Conservation (phyloP, 2,329 filamentous ascomycete genomes). For the Colletotrichum limetticola region DNA sequence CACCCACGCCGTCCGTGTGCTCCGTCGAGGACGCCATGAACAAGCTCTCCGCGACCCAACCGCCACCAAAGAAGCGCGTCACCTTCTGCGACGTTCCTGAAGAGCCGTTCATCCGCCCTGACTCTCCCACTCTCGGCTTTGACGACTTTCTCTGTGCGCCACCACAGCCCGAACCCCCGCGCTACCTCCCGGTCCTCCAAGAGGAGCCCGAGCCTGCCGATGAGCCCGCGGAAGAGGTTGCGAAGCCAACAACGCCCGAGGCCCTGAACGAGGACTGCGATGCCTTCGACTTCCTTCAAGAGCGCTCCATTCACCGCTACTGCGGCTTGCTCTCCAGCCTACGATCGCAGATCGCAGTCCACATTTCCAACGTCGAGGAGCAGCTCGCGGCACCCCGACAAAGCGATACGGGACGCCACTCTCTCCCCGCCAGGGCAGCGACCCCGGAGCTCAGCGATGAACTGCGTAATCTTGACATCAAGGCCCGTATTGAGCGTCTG, state of each 20-base stretch:
- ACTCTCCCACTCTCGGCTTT: slow-evolving; percentile 69
- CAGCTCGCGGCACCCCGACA: slow-evolving; percentile 44
- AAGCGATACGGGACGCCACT: slow-evolving; percentile 33
- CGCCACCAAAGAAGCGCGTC: slow-evolving; percentile 50
- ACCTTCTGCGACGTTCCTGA: slow-evolving; percentile 48
- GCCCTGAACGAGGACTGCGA: slow-evolving; percentile 34
- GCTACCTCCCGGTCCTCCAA: slow-evolving; percentile 32
- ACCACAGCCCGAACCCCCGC: slow-evolving; percentile 26
- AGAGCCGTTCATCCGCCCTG: slow-evolving; percentile 64
- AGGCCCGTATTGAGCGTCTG: slow-evolving; percentile 64
- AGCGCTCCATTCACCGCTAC: slow-evolving; percentile 59
- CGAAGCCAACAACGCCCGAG: slow-evolving; percentile 34
- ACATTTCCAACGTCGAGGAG: slow-evolving; percentile 58
- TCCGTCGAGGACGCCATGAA: slow-evolving; percentile 45
- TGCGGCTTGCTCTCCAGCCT: slow-evolving; percentile 59
- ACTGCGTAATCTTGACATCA: slow-evolving; percentile 53
- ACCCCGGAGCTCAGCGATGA: slow-evolving; percentile 45
- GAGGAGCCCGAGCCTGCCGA: slow-evolving; percentile 36
- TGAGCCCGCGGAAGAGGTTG: slow-evolving; percentile 37
- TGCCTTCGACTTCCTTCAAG: slow-evolving; percentile 51
- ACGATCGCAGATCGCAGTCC: slow-evolving; percentile 59
- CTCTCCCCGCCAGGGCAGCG: slow-evolving; percentile 26
- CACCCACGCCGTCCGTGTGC: slow-evolving; percentile 57
- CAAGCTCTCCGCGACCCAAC: slow-evolving; percentile 9
- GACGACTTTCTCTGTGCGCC: slow-evolving; percentile 51